These are phyloP conservation scores for Nothophoma quercina DNA, from an alignment of 2,329 filamentous ascomycete genomes.

Conservation along the genomic window DNA sequence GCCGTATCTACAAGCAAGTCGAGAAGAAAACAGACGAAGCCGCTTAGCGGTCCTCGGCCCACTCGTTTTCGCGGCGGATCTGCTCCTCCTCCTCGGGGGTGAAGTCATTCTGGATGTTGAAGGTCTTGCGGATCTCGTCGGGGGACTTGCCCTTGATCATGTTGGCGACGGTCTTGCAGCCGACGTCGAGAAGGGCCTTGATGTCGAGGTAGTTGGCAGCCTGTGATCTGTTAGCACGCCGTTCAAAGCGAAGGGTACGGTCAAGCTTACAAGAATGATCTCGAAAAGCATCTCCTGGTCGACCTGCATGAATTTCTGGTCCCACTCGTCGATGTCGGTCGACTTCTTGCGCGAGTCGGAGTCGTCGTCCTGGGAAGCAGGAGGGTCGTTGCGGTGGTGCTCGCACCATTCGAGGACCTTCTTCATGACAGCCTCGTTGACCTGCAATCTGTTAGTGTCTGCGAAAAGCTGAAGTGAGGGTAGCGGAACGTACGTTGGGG, in stretches of 20 bases:
- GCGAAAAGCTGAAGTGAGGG: background rate
- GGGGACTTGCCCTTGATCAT: conserved; percentile 99
- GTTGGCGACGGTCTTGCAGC: conserved; percentile 99
- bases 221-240: conserved; percentile 54
- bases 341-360: conserved; percentile 96
- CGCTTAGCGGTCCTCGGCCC: conserved; percentile 53
- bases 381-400: conserved; percentile 89
- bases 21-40: background rate
- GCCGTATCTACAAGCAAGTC: background rate
- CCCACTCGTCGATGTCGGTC: conserved; percentile 99
- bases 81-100: conserved; percentile 99
- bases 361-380: conserved; percentile 84
- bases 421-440: conserved; percentile 90
- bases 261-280: conserved; percentile 82
- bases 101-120: conserved; percentile 99
- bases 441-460: conserved; percentile 54
- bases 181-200: conserved; percentile 95
- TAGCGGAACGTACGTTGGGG: conserved; percentile 67
- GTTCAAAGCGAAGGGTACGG: background rate
- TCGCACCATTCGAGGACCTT: conserved; percentile 99
- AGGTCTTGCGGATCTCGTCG: conserved; percentile 98
- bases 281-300: conserved; percentile 99
- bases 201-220: conserved; percentile 99
- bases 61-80: conserved; percentile 68
- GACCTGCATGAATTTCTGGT: conserved; percentile 99